Conservation (phyloP, 1,284 basidiomycete genomes). For the Cystobasidium slooffiae region DNA sequence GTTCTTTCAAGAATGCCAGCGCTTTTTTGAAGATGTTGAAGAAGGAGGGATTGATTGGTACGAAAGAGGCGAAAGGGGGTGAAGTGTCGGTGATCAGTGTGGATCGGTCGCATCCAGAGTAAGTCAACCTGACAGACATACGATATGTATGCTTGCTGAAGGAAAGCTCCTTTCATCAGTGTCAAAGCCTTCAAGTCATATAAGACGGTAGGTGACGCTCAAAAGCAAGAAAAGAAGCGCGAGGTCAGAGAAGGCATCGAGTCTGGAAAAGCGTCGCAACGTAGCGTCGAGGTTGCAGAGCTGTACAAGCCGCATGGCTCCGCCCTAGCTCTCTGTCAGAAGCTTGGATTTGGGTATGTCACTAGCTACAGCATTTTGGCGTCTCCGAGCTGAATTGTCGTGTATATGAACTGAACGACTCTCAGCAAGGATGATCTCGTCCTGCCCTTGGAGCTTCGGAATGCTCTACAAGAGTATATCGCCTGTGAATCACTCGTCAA, state of each 20-base stretch:
- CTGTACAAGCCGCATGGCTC: slow-evolving; percentile 39
- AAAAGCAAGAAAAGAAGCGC: slow-evolving; percentile 40
- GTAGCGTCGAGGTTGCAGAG: slow-evolving; percentile 22
- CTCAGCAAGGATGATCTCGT: slow-evolving; percentile 24
- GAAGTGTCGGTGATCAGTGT: slow-evolving; percentile 34
- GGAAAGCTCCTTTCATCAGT: background rate
- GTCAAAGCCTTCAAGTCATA: slow-evolving; percentile 34
- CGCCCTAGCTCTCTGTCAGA: slow-evolving; percentile 11
- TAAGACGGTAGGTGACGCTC: slow-evolving; percentile 34
- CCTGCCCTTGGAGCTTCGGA: slow-evolving; percentile 24
- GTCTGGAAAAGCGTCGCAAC: slow-evolving; percentile 11
- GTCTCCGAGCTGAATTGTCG: too few species aligned
- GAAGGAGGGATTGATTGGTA: slow-evolving; percentile 34
- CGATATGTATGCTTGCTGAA: too few species aligned
- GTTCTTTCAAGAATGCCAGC: slow-evolving; percentile 40
- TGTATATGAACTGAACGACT: too few species aligned
- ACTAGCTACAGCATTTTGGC: background rate
- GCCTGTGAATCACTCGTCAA: slow-evolving; percentile 19
- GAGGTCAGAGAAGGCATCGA: slow-evolving; percentile 19
- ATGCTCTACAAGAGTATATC: slow-evolving; percentile 33
- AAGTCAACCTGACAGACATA: background rate
- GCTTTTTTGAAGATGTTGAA: slow-evolving; percentile 38
- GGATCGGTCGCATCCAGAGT: slow-evolving; percentile 28
- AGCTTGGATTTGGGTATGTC: slow-evolving; percentile 22
- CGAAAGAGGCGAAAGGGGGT: slow-evolving; percentile 40